Base-by-base conservation (phyloP, 768 basidiomycete species). In the Kwoniella sp. region DNA sequence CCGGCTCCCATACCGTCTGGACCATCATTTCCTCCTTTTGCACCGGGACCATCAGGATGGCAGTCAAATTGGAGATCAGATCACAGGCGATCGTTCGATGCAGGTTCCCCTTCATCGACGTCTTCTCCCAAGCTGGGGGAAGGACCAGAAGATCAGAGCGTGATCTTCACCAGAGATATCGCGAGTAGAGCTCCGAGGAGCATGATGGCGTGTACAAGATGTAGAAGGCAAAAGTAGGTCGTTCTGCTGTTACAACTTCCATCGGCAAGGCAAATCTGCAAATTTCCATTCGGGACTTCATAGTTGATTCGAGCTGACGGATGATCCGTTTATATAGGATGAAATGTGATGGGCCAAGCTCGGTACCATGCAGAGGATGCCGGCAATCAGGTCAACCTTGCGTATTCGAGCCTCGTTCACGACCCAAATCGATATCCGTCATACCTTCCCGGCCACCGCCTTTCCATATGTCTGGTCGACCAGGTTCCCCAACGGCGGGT, bases 261-360 rank as follows among this genome's bases (percentile, higher is more conserved):
- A 23, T 52, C 5, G 25, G 2, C 22, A 52, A 2, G 23, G 11
- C 28, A 52, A 26, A 11, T 9, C 17, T 2, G 13, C 28, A 55
- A n/a, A 11, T 11, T 22, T 30, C 7, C 5, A n/a, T 31, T 9
- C 29, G 2, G 8, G 17, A 55, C 13, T n/a, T 22, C 15, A 17
- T 55, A 7, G 55, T 8, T 56, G 55, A 56, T n/a, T n/a, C 55
- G 25, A 8, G 37, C 50, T 51, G 12, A 54, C n/a, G 17, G 20
- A 7, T 45, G 41, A 45, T 30, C 17, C 23, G 41, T 55, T 29
- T 30, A 26, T 28, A 7, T 58, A 78, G 76, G 50, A 78, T 78
- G 76, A 78, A 78, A 66, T 78, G 76, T 45, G 76, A 78, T 60
- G 76, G 76, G 31, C 76, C 76, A 1, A 58, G 55, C 26, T 66